A percentile compares a stretch with the other conserved stretches of the same genome.
Evolutionary conservation across 2,329 filamentous ascomycete genomes (phyloP).

Genomic region (Huntiella moniliformis): DNA sequence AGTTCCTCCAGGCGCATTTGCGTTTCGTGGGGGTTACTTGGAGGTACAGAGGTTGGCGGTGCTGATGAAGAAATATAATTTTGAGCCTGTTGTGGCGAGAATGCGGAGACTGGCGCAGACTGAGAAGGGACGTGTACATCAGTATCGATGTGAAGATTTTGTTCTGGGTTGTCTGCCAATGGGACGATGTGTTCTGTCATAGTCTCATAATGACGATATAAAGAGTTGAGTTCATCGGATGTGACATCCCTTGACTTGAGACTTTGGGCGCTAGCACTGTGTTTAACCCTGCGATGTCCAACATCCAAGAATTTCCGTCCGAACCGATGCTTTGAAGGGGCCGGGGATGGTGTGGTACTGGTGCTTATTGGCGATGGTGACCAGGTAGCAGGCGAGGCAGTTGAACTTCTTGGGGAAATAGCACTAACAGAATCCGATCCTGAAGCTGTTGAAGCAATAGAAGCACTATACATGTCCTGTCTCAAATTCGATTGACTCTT

Average conservation of each 20-base stretch:
- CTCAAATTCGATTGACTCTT: slow-evolving; percentile 17
- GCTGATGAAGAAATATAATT: too few relatives aligned
- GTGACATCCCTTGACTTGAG: slow-evolving; percentile 13
- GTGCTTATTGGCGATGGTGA: slow-evolving; percentile 16
- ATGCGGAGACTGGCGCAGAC: too few relatives aligned
- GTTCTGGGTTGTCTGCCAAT: too few relatives aligned
- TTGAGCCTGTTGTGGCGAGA: too few relatives aligned
- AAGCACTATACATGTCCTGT: slow-evolving; percentile 19
- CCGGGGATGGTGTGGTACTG: slow-evolving; percentile 3
- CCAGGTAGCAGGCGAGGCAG: slow-evolving; percentile 20
- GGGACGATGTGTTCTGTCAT: slow-evolving; percentile 19
- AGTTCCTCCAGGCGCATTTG: slow-evolving; percentile 11
- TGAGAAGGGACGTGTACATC: too few relatives aligned
- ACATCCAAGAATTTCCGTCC: slow-evolving; percentile 10
- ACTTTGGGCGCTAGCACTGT: slow-evolving; percentile 5
- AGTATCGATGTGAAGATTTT: too few relatives aligned
- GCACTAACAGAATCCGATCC: slow-evolving; percentile 10
- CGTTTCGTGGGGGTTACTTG: slow-evolving; percentile 2
- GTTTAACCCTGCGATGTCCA: slow-evolving; percentile 3
- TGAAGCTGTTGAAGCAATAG: slow-evolving; percentile 18
- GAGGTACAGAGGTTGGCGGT: too few relatives aligned
- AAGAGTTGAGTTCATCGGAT: slow-evolving; percentile 25
- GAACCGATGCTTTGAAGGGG: slow-evolving; percentile 7
- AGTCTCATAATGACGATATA: slow-evolving; percentile 41
- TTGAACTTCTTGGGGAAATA: slow-evolving; percentile 19